Percentiles rank a stretch among this genome's conserved stretches.
Conservation (phyloP, 2,329 filamentous ascomycete genomes). For the Coleophoma crateriformis region DNA sequence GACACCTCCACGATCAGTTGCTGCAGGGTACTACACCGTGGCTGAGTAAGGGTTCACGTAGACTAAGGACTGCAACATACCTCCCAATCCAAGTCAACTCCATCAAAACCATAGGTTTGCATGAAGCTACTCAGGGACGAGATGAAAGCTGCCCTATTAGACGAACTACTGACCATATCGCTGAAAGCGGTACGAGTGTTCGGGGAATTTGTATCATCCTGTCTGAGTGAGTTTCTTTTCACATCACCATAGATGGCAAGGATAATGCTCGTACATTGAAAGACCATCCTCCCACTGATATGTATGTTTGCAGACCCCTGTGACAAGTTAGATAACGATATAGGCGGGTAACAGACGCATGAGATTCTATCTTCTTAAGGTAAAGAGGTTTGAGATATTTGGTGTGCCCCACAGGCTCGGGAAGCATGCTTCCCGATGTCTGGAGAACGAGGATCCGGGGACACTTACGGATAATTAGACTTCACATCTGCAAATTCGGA, state of each 20-base stretch:
- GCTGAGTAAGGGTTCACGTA: background rate
- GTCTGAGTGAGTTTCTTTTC: background rate
- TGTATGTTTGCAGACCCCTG: background rate
- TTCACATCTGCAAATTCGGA: conserved; percentile 7
- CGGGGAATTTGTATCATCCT: background rate
- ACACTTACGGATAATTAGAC: conserved; percentile 1
- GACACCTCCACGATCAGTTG: conserved; percentile 31
- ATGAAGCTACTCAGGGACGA: conserved; percentile 32
- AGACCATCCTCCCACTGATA: conserved; percentile 1
- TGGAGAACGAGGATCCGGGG: too few species aligned
- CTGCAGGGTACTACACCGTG: conserved; percentile 21
- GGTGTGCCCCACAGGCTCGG: too few species aligned
- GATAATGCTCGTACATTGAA: background rate
- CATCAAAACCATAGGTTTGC: conserved; percentile 35
- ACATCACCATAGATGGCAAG: background rate
- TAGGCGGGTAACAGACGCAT: background rate
- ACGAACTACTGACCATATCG: conserved; percentile 24
- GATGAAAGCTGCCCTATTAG: conserved; percentile 30
- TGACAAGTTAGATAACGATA: background rate
- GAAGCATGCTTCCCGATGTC: too few species aligned
- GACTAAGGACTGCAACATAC: background rate
- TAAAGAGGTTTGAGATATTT: too few species aligned
- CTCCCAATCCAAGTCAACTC: conserved; percentile 42
- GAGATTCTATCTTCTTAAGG: too few species aligned
- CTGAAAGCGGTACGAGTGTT: conserved; percentile 20